Percentiles rank a stretch among this genome's conserved stretches.
phyloP scores from a whole-genome alignment of 2,329 filamentous ascomycete species.

The Emergomyces pasteurianus region DNA sequence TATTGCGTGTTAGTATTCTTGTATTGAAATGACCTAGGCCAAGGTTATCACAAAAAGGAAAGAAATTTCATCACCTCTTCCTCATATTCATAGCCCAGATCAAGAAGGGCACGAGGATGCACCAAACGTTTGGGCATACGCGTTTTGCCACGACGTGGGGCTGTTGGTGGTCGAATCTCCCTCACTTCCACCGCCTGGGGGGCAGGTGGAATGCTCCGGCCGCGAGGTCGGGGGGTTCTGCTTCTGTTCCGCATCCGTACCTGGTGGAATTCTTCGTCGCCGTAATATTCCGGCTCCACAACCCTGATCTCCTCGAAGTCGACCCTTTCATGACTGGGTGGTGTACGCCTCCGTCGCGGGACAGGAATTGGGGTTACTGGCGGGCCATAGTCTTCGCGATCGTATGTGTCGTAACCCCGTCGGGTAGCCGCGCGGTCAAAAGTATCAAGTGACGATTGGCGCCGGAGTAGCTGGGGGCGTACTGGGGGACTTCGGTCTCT shows the following conservation, averaged over 20 bases:
- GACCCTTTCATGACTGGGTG: slow-evolving; percentile 42
- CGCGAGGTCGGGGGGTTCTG: slow-evolving; percentile 11
- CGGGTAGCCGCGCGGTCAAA: slow-evolving; percentile 64
- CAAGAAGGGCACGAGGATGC: slow-evolving; percentile 66
- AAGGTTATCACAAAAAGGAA: neutral
- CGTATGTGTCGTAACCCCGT: slow-evolving; percentile 34
- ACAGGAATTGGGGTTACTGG: slow-evolving; percentile 47
- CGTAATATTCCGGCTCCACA: slow-evolving; percentile 55
- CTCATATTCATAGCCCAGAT: slow-evolving; percentile 74
- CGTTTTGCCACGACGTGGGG: slow-evolving; percentile 74
- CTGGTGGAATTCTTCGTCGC: slow-evolving; percentile 59
- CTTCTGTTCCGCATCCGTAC: slow-evolving; percentile 45
- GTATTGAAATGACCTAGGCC: neutral
- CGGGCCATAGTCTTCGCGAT: slow-evolving; percentile 26
- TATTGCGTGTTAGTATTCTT: slow-evolving; percentile 21
- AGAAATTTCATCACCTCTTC: slow-evolving; percentile 55
- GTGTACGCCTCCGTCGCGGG: slow-evolving; percentile 48
- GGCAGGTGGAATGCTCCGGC: neutral
- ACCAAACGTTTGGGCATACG: slow-evolving; percentile 72
- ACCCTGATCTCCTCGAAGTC: slow-evolving; percentile 56
- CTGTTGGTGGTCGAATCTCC: slow-evolving; percentile 37
- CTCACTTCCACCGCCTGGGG: neutral
- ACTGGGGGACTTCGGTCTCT: slow-evolving; percentile 43
- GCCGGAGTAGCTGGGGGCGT: slow-evolving; percentile 59
- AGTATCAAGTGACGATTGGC: slow-evolving; percentile 82